Percentiles rank a stretch among this genome's conserved stretches.
Evolutionary conservation across 2,329 filamentous ascomycete species (phyloP).

Genomic region (Colletotrichum siamense): DNA sequence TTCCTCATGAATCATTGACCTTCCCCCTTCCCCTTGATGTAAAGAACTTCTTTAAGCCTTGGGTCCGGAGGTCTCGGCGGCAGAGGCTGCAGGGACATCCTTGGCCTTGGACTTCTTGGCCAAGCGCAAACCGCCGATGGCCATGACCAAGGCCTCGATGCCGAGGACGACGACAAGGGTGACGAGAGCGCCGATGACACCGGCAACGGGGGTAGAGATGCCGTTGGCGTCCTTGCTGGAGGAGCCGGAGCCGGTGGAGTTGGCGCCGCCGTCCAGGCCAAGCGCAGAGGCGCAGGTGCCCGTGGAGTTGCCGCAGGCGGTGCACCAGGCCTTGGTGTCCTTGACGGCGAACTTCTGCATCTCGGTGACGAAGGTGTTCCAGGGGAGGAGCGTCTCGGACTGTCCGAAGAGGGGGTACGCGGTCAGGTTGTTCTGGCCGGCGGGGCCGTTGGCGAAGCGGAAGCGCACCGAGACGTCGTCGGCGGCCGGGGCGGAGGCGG

Average conservation of each 20-base stretch:
- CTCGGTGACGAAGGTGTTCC: conserved; percentile 68
- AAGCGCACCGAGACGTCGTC: conserved; percentile 64
- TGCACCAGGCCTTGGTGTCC: conserved; percentile 74
- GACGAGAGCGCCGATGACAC: conserved; percentile 79
- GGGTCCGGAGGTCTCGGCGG: background rate
- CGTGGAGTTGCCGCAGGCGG: conserved; percentile 74
- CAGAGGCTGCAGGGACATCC: background rate
- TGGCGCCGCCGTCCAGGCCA: conserved; percentile 26
- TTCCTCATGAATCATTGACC: background rate
- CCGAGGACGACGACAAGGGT: conserved; percentile 57
- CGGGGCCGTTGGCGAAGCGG: conserved; percentile 65
- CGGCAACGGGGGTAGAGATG: conserved; percentile 75
- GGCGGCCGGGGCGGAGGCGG: conserved; percentile 44
- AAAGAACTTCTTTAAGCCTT: background rate
- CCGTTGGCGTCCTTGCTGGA: conserved; percentile 40
- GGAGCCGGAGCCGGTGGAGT: conserved; percentile 26
- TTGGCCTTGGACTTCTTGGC: conserved; percentile 49
- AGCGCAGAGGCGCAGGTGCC: conserved; percentile 61
- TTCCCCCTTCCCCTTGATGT: background rate
- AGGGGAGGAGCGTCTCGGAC: conserved; percentile 61
- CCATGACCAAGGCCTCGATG: conserved; percentile 47
- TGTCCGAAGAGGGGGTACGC: conserved; percentile 67
- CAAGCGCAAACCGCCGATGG: conserved; percentile 49
- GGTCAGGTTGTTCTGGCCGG: conserved; percentile 54
- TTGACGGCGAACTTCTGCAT: conserved; percentile 72